Evolutionary conservation across 805 yeast species (phyloP).

Genomic region (Candida pini): DNA sequence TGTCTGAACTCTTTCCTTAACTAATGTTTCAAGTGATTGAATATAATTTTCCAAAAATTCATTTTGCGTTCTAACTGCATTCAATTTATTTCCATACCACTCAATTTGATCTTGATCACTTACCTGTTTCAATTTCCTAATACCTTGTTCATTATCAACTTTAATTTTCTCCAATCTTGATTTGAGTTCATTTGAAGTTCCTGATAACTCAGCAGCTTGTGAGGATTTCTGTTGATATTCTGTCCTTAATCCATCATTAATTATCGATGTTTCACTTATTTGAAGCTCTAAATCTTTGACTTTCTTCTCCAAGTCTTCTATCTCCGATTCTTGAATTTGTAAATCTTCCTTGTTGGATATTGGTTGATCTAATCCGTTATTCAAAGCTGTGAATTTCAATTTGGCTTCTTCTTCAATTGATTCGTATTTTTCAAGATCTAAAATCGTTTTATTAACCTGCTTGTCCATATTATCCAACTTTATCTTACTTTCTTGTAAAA

Average conservation of each 20-base stretch:
- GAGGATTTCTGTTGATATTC: slow-evolving; percentile 43
- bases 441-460: slow-evolving; percentile 27
- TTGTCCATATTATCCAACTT: slow-evolving; percentile 24
- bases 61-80: slow-evolving; percentile 13
- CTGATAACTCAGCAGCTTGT: slow-evolving; percentile 40
- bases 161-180: slow-evolving; percentile 21
- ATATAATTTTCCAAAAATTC: slow-evolving; percentile 22
- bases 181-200: slow-evolving; percentile 20
- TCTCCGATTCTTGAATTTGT: slow-evolving; percentile 7
- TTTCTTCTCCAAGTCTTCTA: slow-evolving; percentile 8
- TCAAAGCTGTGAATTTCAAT: slow-evolving; percentile 6
- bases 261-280: slow-evolving; percentile 10
- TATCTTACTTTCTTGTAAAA: slow-evolving; percentile 28
- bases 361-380: slow-evolving; percentile 1
- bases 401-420: slow-evolving; percentile 5
- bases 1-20: slow-evolving; percentile 18
- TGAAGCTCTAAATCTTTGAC: slow-evolving; percentile 9
- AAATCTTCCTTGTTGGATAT: slow-evolving; percentile 8
- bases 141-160: slow-evolving; percentile 30
- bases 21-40: slow-evolving; percentile 16
- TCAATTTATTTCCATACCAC: slow-evolving; percentile 3
- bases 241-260: slow-evolving; percentile 29
- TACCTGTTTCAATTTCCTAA: slow-evolving; percentile 21
- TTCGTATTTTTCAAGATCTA: slow-evolving; percentile 22
- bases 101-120: slow-evolving; percentile 13